Base-by-base conservation (phyloP, 805 yeast species). In the Monosporozyma yasuniensis region DNA sequence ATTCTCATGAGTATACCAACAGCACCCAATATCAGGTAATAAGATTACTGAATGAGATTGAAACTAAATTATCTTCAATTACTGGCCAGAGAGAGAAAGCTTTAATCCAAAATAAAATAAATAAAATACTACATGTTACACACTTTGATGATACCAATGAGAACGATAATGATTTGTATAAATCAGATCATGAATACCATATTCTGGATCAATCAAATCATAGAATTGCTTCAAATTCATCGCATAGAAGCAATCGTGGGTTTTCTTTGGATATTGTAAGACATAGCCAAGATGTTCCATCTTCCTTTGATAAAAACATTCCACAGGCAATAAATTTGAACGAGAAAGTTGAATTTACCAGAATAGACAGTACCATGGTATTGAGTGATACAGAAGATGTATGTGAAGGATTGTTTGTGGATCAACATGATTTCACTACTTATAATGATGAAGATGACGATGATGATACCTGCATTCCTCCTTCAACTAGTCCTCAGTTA, bases 221-320 rank as follows among this genome's bases (percentile, higher is more conserved):
- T 14, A 44, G 47, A 16, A 44, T 34, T 11, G 11, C 16, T 9
- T 44, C 47, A 3, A 44, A 42, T 9, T 28, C 44, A 8, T 19
- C 44, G 7, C 14, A 19, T 10, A 34, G 16, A 28, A 47, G 23
- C 19, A 23, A 56, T 58, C 25, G 48, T 42, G 64, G 64, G 4
- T 52, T 61, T 37, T 54, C 61, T 10, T 44, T 61, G 11, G 57
- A 60, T 45, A 53, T 61, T 14, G 42, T 61, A 16, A 56, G 54
- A 38, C 42, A 42, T 41, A 42, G 48, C 6, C 28, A 34, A 10
- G 39, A 32, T 23, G 6, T 14, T 14, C 7, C 35, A 12, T 32
- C 23, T 16, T 18, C 42, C 14, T 9, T 11, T 14, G 16, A 39
- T 10, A 12, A 3, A 4, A 11, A 16, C n/a, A n/a, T n/a, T 30